A percentile compares a stretch with the other conserved stretches of the same genome.
Conservation (phyloP, 345 rosid genomes). For the Citrus hindsii region DNA sequence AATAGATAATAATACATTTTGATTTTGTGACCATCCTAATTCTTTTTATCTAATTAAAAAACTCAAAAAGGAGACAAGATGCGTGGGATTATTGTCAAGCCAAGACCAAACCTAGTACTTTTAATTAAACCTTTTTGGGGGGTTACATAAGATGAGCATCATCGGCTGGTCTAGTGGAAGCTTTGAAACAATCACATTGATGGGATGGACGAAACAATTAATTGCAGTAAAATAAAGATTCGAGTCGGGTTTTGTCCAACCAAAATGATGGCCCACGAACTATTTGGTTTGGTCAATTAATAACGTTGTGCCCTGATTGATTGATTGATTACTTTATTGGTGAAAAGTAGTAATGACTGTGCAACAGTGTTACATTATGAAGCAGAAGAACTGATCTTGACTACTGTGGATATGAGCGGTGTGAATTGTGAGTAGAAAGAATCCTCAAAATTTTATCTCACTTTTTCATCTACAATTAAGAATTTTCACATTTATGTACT, state of each 20-base stretch:
- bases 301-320: not conserved
- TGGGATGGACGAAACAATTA: constrained; percentile 9
- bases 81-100: not conserved
- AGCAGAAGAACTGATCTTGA: constrained; percentile 10
- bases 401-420: not conserved
- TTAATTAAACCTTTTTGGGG: not conserved
- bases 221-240: not conserved
- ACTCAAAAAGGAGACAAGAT: not conserved
- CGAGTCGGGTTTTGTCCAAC: constrained; percentile 1
- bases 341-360: not conserved
- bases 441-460: not conserved
- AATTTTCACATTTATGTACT: constrained; percentile 21
- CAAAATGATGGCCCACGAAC: constrained; percentile 11
- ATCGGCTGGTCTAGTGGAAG: not conserved
- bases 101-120: constrained; percentile 16
- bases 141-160: not conserved
- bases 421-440: not conserved
- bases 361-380: constrained; percentile 1
- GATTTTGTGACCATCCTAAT: not conserved
- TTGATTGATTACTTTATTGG: not conserved
- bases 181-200: not conserved
- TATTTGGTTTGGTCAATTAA: constrained; percentile 5
- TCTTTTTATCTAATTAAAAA: not conserved
- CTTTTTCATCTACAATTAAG: constrained; percentile 13
- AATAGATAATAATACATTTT: not conserved